Evolutionary conservation across 176 grass and related monocot genomes (phyloP), one percentile per base, ranked within the genome.

Genomic region (Tillandsia fasciculata): DNA sequence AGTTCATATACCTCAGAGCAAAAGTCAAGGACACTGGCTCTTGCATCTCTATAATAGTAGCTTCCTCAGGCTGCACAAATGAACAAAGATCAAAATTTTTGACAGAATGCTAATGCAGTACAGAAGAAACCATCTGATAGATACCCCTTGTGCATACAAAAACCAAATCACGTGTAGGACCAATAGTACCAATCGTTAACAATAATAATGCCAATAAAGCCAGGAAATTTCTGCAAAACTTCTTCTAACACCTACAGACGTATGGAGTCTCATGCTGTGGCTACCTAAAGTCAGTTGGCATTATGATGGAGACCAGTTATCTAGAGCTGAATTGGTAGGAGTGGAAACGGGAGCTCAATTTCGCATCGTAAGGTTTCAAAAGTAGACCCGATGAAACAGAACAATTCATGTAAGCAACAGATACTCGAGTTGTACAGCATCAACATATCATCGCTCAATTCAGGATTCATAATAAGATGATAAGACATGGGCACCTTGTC

Each of bases 1-100:
- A 83, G 70, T 78, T 83, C 74, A 83, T 29, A 23, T 73, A 83
- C 56, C 80, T 65, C 48, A 77, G 51, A 63, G 80, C 69, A 73
- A 83, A 77, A 1, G 80, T 77, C 8, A 83, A 61, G 0, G 80
- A 77, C 23, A 83, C 80, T 0, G 63, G 74, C 17, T 83, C 80
- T 47, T 77, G 74, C 80, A 83, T 83, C 8, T 83, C 80, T 42
- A 83, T 73, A 13, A 83, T 9, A 9, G 74, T 77, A 8, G 75
- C 65, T 69, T 77, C 65, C 51, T 77, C 75, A 9, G 65, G 75
- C 66, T 77, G 65, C 11, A 69, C 2, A 61, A 18, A 61, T 9
- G 15, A 23, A 15, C 13, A 56, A 61, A 7, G 33, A 42, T 42
- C 33, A 42, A 42, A 42, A 6, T 42, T 42, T 4, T 42, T 42